These are phyloP conservation scores for Spongispora temasekensis DNA, from an alignment of 1,284 basidiomycete genomes.

Conservation along the genomic window DNA sequence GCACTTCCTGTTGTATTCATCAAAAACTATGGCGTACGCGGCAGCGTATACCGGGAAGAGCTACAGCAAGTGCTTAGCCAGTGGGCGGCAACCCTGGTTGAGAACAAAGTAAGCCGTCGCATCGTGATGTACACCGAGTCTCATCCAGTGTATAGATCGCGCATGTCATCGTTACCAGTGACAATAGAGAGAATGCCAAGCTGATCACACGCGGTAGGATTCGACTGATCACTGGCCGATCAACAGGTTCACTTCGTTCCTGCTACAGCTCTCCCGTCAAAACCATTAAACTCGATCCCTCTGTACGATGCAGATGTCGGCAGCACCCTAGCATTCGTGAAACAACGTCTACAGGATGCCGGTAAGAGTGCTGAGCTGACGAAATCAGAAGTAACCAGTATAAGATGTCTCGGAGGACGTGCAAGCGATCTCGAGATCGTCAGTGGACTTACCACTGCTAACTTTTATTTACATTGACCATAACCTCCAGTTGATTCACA, in stretches of 20 bases:
- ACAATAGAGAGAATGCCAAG: constrained; percentile 88
- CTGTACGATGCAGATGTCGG: constrained; percentile 84
- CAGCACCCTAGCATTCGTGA: constrained; percentile 81
- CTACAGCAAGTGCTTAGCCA: constrained; percentile 77
- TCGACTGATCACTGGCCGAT: not conserved
- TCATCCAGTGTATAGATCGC: constrained; percentile 55
- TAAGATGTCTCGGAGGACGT: constrained; percentile 83
- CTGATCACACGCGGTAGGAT: constrained; percentile 71
- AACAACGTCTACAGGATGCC: constrained; percentile 72
- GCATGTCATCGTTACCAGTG: constrained; percentile 90
- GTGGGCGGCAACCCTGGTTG: constrained; percentile 84
- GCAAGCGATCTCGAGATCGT: constrained; percentile 86
- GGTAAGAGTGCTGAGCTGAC: constrained; percentile 55
- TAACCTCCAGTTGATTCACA: constrained; percentile 74
- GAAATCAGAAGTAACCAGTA: constrained; percentile 51
- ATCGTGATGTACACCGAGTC: not conserved
- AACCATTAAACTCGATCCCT: constrained; percentile 77
- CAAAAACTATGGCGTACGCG: constrained; percentile 72
- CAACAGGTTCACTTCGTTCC: not conserved
- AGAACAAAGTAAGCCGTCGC: constrained; percentile 60
- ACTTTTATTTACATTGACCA: constrained; percentile 3
- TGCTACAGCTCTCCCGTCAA: constrained; percentile 75
- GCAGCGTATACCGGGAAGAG: constrained; percentile 67
- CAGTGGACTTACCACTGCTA: constrained; percentile 37
- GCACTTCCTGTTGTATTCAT: constrained; percentile 85